A percentile compares a stretch with the other conserved stretches of the same genome.
Evolutionary conservation across 2,329 filamentous ascomycete species (phyloP).

Genomic region (Elsinoe perseae): DNA sequence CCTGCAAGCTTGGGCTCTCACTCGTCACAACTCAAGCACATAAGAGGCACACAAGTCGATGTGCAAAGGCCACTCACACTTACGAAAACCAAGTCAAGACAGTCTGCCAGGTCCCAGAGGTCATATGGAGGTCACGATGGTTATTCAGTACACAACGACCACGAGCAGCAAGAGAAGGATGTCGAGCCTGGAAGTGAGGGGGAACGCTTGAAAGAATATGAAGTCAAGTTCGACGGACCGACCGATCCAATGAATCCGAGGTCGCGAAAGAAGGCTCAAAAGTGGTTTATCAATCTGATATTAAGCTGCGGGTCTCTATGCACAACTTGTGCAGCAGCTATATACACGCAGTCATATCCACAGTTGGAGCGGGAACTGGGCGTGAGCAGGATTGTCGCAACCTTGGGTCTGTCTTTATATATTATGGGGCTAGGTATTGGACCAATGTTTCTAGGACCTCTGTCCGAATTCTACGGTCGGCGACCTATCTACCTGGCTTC

Average conservation of each 20-base stretch:
- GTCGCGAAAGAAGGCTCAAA: conserved; percentile 54
- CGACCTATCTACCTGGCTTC: conserved; percentile 71
- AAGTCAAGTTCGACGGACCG: conserved; percentile 70
- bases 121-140: conserved; percentile 27
- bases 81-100: conserved; percentile 22
- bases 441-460: conserved; percentile 49
- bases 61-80: conserved; percentile 13
- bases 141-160: conserved; percentile 22
- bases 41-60: not conserved
- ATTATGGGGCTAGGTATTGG: conserved; percentile 63
- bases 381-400: conserved; percentile 62
- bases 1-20: not conserved
- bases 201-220: conserved; percentile 43
- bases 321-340: conserved; percentile 79
- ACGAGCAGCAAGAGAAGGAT: conserved; percentile 19
- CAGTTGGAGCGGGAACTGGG: conserved; percentile 71
- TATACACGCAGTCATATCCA: conserved; percentile 75
- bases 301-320: conserved; percentile 68
- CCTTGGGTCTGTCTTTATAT: conserved; percentile 73
- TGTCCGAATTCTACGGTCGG: conserved; percentile 64
- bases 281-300: conserved; percentile 73
- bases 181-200: conserved; percentile 10
- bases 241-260: conserved; percentile 67
- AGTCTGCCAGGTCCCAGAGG: conserved; percentile 24
- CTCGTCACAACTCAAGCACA: not conserved